These are phyloP conservation scores for Citrus australasica DNA, from an alignment of 345 rosid species.

Conservation along the genomic window DNA sequence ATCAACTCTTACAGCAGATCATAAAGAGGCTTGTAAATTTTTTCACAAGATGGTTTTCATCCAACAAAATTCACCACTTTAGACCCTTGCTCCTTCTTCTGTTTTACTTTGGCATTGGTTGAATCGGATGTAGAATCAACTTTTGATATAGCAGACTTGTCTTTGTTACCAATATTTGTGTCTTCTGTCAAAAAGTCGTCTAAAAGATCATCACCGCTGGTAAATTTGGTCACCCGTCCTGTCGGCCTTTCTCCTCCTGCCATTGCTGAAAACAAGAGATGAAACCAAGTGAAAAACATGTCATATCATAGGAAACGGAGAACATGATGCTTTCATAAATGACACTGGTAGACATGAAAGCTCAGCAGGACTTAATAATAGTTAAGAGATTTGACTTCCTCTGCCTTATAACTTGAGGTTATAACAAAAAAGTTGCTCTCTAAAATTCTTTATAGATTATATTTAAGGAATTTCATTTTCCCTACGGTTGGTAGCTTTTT, in stretches of 20 bases:
- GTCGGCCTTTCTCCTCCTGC: slow-evolving; percentile 34
- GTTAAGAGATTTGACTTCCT: background rate
- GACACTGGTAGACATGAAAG: background rate
- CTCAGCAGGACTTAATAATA: background rate
- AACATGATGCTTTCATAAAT: background rate
- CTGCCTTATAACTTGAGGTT: background rate
- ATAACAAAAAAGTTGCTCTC: background rate
- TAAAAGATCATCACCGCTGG: slow-evolving; percentile 84
- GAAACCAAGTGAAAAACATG: background rate
- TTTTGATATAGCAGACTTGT: slow-evolving; percentile 18
- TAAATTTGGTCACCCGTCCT: slow-evolving; percentile 62
- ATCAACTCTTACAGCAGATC: background rate
- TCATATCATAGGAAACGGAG: background rate
- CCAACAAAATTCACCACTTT: slow-evolving; percentile 76
- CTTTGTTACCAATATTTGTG: slow-evolving; percentile 25
- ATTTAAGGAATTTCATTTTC: background rate
- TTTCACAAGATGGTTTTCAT: slow-evolving; percentile 14
- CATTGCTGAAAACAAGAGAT: slow-evolving; percentile 30
- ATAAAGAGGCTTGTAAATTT: background rate
- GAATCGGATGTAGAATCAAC: slow-evolving; percentile 18
- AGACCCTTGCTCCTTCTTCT: slow-evolving; percentile 54
- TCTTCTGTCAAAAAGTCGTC: slow-evolving; percentile 64
- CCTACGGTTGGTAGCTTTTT: too few species aligned
- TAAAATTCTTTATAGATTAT: background rate
- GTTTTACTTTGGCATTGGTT: slow-evolving; percentile 28